Percentiles rank a stretch among this genome's conserved stretches.
These are phyloP conservation scores for Mucor saturninus DNA, from an alignment of 371 early-diverging fungal genomes.

Conservation along the genomic window DNA sequence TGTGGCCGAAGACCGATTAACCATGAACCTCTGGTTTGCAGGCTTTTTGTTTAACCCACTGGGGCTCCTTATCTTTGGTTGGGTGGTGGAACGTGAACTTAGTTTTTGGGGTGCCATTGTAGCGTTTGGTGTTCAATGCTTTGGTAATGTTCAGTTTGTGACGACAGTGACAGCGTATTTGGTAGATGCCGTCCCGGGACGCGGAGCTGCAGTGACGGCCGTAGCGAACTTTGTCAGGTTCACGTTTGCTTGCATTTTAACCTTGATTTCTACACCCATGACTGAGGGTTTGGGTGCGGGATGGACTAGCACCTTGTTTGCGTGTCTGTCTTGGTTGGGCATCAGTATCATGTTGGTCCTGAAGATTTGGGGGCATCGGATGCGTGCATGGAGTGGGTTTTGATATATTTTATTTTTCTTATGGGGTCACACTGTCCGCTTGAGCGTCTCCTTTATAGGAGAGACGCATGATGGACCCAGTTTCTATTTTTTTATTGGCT, in stretches of 20 bases:
- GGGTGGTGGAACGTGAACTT: slow-evolving; percentile 37
- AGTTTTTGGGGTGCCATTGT: slow-evolving; percentile 40
- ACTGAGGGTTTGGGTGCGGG: slow-evolving; percentile 21
- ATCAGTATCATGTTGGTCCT: slow-evolving; percentile 17
- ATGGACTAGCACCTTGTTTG: slow-evolving; percentile 19
- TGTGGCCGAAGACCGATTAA: slow-evolving; percentile 44
- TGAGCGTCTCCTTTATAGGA: too few relatives aligned
- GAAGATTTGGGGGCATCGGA: slow-evolving; percentile 16
- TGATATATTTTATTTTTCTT: slow-evolving; percentile 8
- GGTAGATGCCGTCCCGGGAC: slow-evolving; percentile 45
- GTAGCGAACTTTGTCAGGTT: slow-evolving; percentile 44
- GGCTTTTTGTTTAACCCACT: slow-evolving; percentile 41
- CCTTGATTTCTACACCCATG: slow-evolving; percentile 31
- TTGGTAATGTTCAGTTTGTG: slow-evolving; percentile 47
- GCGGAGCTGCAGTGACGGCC: slow-evolving; percentile 46
- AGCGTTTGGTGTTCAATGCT: slow-evolving; percentile 49
- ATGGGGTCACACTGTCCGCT: too few relatives aligned
- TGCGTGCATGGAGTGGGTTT: slow-evolving; percentile 18
- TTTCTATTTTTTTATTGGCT: too few relatives aligned
- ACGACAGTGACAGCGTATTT: slow-evolving; percentile 41
- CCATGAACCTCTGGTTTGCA: slow-evolving; percentile 39
- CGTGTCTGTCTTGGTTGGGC: slow-evolving; percentile 19
- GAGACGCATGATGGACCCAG: too few relatives aligned
- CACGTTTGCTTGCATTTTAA: slow-evolving; percentile 42
- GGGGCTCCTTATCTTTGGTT: slow-evolving; percentile 48